Conservation (phyloP, 495 filamentous ascomycete species). For the Penicillium silybi region DNA sequence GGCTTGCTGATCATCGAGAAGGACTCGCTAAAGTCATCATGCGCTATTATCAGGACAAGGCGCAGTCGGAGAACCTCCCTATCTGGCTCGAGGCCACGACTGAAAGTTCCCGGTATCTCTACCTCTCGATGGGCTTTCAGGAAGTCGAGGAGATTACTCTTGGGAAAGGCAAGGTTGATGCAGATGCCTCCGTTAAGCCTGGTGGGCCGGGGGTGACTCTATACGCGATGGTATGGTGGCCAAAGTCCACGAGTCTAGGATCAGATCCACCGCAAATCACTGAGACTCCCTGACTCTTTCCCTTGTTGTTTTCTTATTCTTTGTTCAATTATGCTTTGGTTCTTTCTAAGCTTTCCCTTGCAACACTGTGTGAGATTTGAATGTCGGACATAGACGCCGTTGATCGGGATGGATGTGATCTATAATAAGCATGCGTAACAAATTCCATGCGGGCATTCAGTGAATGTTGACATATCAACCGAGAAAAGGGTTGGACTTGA, state of each 20-base stretch:
- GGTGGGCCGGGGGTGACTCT: constrained; percentile 21
- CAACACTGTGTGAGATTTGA: too few relatives aligned
- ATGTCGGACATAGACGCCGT: background rate
- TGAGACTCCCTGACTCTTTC: background rate
- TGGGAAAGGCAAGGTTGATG: constrained; percentile 23
- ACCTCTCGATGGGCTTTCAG: constrained; percentile 26
- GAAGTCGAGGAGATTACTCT: constrained; percentile 23
- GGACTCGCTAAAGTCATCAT: constrained; percentile 27
- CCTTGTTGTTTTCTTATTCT: background rate
- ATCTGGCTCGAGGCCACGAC: constrained; percentile 32
- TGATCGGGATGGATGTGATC: background rate
- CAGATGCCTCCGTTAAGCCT: constrained; percentile 18
- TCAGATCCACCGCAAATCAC: background rate
- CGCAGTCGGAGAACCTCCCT: constrained; percentile 18
- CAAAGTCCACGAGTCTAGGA: background rate
- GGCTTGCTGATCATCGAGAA: background rate
- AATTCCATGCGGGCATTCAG: background rate
- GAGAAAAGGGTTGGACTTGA: background rate
- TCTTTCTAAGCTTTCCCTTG: background rate
- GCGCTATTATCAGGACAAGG: constrained; percentile 15
- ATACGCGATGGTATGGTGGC: constrained; percentile 35
- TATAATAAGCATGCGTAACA: background rate
- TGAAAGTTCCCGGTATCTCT: constrained; percentile 16
- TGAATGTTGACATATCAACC: background rate
- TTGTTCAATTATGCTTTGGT: background rate